phyloP scores from a whole-genome alignment of 805 yeast species.

The Ogataea ganodermae region DNA sequence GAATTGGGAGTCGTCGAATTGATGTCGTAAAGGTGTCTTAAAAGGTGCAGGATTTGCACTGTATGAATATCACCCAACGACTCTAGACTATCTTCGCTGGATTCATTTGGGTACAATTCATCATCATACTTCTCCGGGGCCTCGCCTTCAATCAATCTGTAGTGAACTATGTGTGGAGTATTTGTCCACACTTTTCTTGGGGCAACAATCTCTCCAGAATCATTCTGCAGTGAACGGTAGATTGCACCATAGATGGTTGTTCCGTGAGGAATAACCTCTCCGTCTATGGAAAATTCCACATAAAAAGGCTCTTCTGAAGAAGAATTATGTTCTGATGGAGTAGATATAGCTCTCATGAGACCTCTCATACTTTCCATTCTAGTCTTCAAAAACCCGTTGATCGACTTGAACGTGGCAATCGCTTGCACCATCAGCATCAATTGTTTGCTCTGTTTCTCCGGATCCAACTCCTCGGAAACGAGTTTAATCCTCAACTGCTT shows the following conservation, averaged over 20 bases:
- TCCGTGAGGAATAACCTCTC: constrained; percentile 57
- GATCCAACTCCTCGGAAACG: constrained; percentile 37
- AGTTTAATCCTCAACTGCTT: constrained; percentile 68
- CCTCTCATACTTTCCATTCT: constrained; percentile 38
- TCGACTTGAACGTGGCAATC: constrained; percentile 57
- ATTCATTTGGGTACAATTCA: constrained; percentile 34
- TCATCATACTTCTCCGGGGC: constrained; percentile 30
- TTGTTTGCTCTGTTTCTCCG: constrained; percentile 30
- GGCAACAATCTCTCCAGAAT: constrained; percentile 44
- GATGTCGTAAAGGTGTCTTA: constrained; percentile 49
- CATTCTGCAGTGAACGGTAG: constrained; percentile 48
- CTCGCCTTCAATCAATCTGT: constrained; percentile 39
- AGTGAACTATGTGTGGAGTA: constrained; percentile 53
- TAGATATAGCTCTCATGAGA: constrained; percentile 26
- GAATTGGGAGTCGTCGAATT: constrained; percentile 31
- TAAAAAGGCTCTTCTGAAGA: constrained; percentile 32
- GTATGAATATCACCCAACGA: constrained; percentile 37
- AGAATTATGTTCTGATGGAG: constrained; percentile 10
- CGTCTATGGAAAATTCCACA: constrained; percentile 60
- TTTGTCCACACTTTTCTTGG: constrained; percentile 58
- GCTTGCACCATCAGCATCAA: constrained; percentile 56
- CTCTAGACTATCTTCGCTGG: constrained; percentile 30
- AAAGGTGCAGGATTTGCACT: constrained; percentile 45
- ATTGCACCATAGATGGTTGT: constrained; percentile 79
- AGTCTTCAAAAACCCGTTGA: constrained; percentile 48